A percentile compares a stretch with the other conserved stretches of the same genome.
These are phyloP conservation scores for Phytopythium aichiense DNA, from an alignment of 352 stramenopile genomes.

Conservation along the genomic window DNA sequence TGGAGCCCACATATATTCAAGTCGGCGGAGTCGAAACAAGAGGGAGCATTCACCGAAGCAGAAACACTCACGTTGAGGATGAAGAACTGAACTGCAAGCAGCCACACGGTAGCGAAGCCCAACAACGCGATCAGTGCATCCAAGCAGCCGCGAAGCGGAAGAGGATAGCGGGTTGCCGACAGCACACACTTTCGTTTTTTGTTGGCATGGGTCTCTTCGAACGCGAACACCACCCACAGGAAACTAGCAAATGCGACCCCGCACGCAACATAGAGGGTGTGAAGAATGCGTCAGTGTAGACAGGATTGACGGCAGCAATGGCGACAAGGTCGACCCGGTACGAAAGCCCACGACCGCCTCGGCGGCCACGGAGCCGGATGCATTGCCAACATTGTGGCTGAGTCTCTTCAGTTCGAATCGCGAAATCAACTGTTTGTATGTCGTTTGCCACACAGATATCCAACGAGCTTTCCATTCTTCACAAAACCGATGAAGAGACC, in stretches of 20 bases:
- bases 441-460: too few relatives aligned
- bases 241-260: conserved; percentile 44
- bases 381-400: too few relatives aligned
- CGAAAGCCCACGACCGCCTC: conserved; percentile 50
- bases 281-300: too few relatives aligned
- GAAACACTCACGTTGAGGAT: conserved; percentile 47
- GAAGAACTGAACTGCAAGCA: conserved; percentile 62
- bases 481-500: too few relatives aligned
- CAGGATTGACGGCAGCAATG: conserved; percentile 50
- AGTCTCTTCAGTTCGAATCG: too few relatives aligned
- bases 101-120: conserved; percentile 48
- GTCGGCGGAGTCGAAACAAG: background rate
- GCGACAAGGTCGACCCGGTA: conserved; percentile 32
- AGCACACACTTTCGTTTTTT: conserved; percentile 11
- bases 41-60: too few relatives aligned
- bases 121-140: conserved; percentile 61
- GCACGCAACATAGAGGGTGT: conserved; percentile 39
- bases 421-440: too few relatives aligned
- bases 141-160: conserved; percentile 54
- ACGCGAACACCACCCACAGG: conserved; percentile 44
- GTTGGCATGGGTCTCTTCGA: conserved; percentile 52
- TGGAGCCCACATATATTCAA: conserved; percentile 22
- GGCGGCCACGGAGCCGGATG: conserved; percentile 58
- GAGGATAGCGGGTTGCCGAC: conserved; percentile 69
- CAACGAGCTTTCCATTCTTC: too few relatives aligned